Evolutionary conservation across 495 filamentous ascomycete species (phyloP).

Genomic region (Penicillium chermesinum): DNA sequence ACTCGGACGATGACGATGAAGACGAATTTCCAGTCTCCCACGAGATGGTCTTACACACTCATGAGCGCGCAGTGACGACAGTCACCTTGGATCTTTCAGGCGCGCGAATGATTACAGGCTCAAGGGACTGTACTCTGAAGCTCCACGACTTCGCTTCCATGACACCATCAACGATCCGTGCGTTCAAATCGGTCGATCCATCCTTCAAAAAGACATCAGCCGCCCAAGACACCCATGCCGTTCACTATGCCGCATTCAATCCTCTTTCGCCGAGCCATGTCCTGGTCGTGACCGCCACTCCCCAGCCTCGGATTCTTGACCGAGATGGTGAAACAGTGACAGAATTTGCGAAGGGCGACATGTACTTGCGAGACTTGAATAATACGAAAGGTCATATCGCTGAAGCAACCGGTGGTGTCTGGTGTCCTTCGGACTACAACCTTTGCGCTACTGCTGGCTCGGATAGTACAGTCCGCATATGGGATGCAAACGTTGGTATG

Average conservation of each 20-base stretch:
- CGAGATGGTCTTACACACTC: constrained; percentile 85
- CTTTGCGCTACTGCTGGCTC: constrained; percentile 84
- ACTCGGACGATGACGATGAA: constrained; percentile 64
- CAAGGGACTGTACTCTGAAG: constrained; percentile 85
- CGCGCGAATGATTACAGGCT: constrained; percentile 77
- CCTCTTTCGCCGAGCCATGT: constrained; percentile 73
- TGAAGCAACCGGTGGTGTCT: constrained; percentile 79
- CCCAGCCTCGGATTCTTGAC: constrained; percentile 82
- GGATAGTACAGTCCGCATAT: constrained; percentile 91
- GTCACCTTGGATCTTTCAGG: constrained; percentile 81
- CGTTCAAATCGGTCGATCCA: constrained; percentile 90
- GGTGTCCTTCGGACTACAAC: constrained; percentile 80
- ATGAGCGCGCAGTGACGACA: constrained; percentile 82
- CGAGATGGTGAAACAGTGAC: constrained; percentile 80
- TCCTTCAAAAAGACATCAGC: constrained; percentile 67
- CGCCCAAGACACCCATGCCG: constrained; percentile 74
- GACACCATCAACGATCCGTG: constrained; percentile 87
- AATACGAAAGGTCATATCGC: constrained; percentile 95
- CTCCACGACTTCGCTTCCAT: constrained; percentile 93
- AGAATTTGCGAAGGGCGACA: constrained; percentile 94
- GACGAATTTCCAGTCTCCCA: constrained; percentile 94
- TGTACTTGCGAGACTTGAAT: constrained; percentile 94
- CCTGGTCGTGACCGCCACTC: constrained; percentile 77
- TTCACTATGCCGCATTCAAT: constrained; percentile 84
- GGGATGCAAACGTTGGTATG: constrained; percentile 86